Evolutionary conservation across 2,329 filamentous ascomycete genomes (phyloP).

Genomic region (Blumeriella jaapii): DNA sequence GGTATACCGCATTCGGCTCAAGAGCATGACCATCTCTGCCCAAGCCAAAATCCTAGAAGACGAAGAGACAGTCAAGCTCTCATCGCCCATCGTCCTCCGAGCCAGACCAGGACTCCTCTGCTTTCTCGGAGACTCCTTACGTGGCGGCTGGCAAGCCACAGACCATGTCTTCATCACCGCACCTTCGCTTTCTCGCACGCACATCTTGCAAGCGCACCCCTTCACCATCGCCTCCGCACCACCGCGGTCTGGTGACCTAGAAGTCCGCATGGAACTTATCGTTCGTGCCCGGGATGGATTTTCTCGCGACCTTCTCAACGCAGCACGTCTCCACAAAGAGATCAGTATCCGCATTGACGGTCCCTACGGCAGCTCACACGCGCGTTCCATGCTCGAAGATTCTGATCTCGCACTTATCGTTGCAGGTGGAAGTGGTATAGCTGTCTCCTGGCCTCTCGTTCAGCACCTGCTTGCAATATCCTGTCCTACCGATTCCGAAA

Average conservation of each 20-base stretch:
- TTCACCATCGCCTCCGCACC: conserved; percentile 56
- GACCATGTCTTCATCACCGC: conserved; percentile 54
- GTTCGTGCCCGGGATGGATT: conserved; percentile 51
- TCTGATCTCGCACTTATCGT: conserved; percentile 42
- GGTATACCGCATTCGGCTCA: conserved; percentile 43
- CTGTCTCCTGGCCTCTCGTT: conserved; percentile 49
- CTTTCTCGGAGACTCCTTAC: conserved; percentile 28
- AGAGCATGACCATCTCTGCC: conserved; percentile 36
- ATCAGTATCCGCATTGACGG: conserved; percentile 46
- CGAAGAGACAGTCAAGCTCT: conserved; percentile 40
- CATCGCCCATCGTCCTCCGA: conserved; percentile 17
- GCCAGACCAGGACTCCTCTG: conserved; percentile 4
- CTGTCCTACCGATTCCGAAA: conserved; percentile 12
- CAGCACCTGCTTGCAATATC: conserved; percentile 34
- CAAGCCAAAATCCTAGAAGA: conserved; percentile 43
- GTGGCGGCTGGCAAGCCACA: conserved; percentile 45
- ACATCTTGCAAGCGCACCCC: conserved; percentile 49
- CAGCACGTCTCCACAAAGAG: conserved; percentile 35
- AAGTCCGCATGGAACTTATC: conserved; percentile 44
- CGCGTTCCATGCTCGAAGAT: conserved; percentile 39
- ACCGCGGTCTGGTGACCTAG: conserved; percentile 29
- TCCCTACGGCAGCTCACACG: conserved; percentile 49
- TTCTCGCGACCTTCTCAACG: conserved; percentile 40
- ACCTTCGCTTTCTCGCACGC: conserved; percentile 39
- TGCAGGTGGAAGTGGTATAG: conserved; percentile 53